Conservation (phyloP, 2,329 filamentous ascomycete genomes). For the Sarocladium brachiariae region DNA sequence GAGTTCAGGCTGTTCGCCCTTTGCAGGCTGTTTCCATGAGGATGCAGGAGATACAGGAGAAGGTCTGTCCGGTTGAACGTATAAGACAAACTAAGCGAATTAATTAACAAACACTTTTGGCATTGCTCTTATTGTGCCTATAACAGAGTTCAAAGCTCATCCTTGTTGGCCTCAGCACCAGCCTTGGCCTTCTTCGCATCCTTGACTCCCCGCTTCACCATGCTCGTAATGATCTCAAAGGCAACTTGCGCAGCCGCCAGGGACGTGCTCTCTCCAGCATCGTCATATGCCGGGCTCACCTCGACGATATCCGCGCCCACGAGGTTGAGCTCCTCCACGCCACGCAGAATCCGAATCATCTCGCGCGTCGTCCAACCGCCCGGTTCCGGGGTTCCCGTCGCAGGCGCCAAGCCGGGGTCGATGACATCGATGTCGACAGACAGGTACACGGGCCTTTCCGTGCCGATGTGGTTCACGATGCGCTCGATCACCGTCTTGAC, state of each 20-base stretch:
- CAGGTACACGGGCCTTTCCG: slow-evolving; percentile 64
- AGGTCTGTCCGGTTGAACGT: too few species aligned
- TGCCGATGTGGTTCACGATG: slow-evolving; percentile 61
- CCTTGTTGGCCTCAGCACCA: too few species aligned
- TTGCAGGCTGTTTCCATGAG: too few species aligned
- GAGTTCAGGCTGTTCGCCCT: too few species aligned
- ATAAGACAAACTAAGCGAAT: too few species aligned
- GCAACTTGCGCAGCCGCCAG: slow-evolving; percentile 73
- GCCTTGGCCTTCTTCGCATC: too few species aligned
- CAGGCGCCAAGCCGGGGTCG: slow-evolving; percentile 54
- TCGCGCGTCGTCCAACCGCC: slow-evolving; percentile 82
- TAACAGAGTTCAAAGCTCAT: too few species aligned
- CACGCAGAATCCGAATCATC: slow-evolving; percentile 69
- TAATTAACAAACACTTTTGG: slow-evolving; percentile 1
- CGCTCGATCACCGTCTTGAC: slow-evolving; percentile 55
- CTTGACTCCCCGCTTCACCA: slow-evolving; percentile 41
- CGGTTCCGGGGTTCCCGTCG: slow-evolving; percentile 75
- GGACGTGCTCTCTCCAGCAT: slow-evolving; percentile 67
- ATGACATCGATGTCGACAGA: slow-evolving; percentile 68
- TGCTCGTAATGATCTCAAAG: slow-evolving; percentile 72
- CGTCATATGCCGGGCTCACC: slow-evolving; percentile 76
- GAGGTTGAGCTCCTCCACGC: slow-evolving; percentile 70
- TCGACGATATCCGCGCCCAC: slow-evolving; percentile 82
- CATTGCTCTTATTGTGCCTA: too few species aligned
- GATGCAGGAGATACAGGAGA: too few species aligned